phyloP scores from a whole-genome alignment of 2,329 filamentous ascomycete species.

The Curvularia hawaiiensis region DNA sequence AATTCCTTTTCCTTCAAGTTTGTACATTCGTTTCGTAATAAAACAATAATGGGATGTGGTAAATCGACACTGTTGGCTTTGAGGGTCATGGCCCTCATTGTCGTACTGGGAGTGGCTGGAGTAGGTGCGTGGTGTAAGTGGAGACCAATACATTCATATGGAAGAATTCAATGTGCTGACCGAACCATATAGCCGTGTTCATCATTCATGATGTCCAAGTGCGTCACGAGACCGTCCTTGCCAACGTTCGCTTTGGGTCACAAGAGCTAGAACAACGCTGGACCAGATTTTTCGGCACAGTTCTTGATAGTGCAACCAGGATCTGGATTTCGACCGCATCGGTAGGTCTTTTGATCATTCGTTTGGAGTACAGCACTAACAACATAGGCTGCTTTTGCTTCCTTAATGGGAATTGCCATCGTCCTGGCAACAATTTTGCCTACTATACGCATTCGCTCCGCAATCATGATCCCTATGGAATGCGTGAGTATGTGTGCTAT shows the following conservation, averaged over 20 bases:
- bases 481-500: slow-evolving; percentile 30
- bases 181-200: slow-evolving; percentile 14
- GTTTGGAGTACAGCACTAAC: slow-evolving; percentile 1
- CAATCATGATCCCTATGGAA: slow-evolving; percentile 30
- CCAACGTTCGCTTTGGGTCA: slow-evolving; percentile 13
- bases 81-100: slow-evolving; percentile 29
- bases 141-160: background rate
- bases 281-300: slow-evolving; percentile 25
- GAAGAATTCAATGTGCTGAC: slow-evolving; percentile 1
- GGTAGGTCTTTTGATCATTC: slow-evolving; percentile 21
- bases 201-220: slow-evolving; percentile 31
- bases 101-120: slow-evolving; percentile 28
- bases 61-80: slow-evolving; percentile 22
- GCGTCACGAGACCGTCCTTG: slow-evolving; percentile 25
- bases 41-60: slow-evolving; percentile 26
- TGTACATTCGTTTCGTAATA: background rate
- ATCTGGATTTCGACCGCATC: slow-evolving; percentile 34
- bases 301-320: slow-evolving; percentile 18
- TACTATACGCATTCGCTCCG: slow-evolving; percentile 24
- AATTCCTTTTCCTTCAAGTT: slow-evolving; percentile 14
- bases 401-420: slow-evolving; percentile 23
- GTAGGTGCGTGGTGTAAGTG: slow-evolving; percentile 35
- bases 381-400: slow-evolving; percentile 29
- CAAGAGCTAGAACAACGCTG: slow-evolving; percentile 21
- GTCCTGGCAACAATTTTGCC: slow-evolving; percentile 23